Conservation (phyloP, 805 yeast species). For the Starmerella stigmatis region DNA sequence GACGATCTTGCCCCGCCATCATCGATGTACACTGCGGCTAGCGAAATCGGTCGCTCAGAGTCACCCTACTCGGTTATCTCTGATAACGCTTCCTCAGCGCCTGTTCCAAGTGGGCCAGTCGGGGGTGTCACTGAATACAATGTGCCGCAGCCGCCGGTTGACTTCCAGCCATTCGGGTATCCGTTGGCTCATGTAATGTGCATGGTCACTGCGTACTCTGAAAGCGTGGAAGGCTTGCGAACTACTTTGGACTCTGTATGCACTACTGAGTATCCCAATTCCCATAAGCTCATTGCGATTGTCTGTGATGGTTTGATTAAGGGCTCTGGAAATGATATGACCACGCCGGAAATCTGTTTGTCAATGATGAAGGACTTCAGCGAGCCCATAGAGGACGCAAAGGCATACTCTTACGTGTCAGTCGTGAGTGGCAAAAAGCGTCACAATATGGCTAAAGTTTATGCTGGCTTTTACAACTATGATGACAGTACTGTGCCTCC, state of each 20-base stretch:
- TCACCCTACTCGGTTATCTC: conserved; percentile 10
- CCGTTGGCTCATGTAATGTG: conserved; percentile 68
- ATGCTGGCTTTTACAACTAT: conserved; percentile 86
- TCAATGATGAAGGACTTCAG: conserved; percentile 77
- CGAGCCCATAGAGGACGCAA: conserved; percentile 61
- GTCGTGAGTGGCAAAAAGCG: conserved; percentile 91
- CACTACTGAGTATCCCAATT: conserved; percentile 91
- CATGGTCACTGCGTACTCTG: conserved; percentile 89
- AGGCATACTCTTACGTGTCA: conserved; percentile 81
- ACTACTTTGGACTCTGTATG: conserved; percentile 85
- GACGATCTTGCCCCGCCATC: conserved; percentile 19
- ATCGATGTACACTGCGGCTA: conserved; percentile 3
- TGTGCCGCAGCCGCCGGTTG: conserved; percentile 84
- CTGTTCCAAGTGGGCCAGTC: conserved; percentile 24
- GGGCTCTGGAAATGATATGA: conserved; percentile 79
- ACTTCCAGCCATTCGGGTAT: conserved; percentile 74
- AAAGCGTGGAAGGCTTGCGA: conserved; percentile 75
- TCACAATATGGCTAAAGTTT: conserved; percentile 95
- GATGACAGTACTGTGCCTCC: conserved; percentile 62
- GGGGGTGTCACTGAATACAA: conserved; percentile 44
- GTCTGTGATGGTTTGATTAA: conserved; percentile 91
- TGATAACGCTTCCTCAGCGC: conserved; percentile 3
- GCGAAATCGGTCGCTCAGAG: conserved; percentile 6
- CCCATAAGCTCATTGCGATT: conserved; percentile 76
- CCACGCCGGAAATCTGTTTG: conserved; percentile 84